Base-by-base conservation (phyloP, 140 eudicot species). In the Flaveria floridana region DNA sequence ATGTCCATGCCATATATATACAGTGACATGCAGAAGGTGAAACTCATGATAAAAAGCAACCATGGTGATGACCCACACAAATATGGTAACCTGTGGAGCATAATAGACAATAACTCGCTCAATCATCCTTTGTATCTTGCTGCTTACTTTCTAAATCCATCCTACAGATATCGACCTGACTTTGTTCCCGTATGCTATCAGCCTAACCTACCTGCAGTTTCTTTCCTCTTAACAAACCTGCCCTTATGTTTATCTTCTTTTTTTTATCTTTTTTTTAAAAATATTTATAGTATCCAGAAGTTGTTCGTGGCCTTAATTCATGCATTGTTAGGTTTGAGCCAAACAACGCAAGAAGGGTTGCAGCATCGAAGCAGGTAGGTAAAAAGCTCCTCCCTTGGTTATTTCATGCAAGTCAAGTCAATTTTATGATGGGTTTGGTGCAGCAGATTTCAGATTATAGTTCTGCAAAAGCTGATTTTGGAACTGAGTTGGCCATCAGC, bases 381-480 rank as follows among this genome's bases (percentile, higher is more conserved):
- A 67, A 67, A 66, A 15, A 21, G 5, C 61, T 70, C 13, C 23
- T 34, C 71, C 39, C 9, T 65, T 23, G n/a, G 51, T 18, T 65
- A 61, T 44, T 44, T 64, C n/a, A 7, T 44, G 15, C 19, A 68
- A n/a, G 57, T 73, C 57, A 76, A 76, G 1, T 28, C 44, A 18
- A 18, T 42, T 68, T 68, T 46, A 16, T 73, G 46, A 55, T 59
- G 67, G 64, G 69, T 61, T 56, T 79, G 39, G 39, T 34, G 65
- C 65, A 76, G 62, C 89, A 91, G 98, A 89, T 89, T 46, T 84
- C 98, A 23, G 98, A 92, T 77, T 92, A 89, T 80, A 84, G 95
- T 28, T 90, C 96, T 73, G 98, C 98, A 53, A 92, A 92, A 85
- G 98, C 98, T 79, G 98, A 92, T 88, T 92, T 92, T 73, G 98